Evolutionary conservation across 768 basidiomycete species (phyloP).

Genomic region (Hortiboletus flavorubellus): DNA sequence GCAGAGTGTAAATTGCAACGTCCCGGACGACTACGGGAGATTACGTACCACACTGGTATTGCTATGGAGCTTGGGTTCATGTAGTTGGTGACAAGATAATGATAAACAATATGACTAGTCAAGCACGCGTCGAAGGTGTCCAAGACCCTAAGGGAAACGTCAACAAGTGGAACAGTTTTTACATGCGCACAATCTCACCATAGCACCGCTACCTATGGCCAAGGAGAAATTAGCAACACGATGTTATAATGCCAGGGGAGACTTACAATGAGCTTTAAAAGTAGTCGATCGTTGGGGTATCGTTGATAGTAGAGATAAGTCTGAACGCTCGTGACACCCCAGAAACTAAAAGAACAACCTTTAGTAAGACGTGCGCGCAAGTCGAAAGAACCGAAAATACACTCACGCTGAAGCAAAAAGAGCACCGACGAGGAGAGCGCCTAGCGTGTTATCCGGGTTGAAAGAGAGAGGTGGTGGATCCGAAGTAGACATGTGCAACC

Average conservation of each 20-base stretch:
- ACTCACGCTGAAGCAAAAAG: conserved; percentile 52
- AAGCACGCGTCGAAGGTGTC: conserved; percentile 56
- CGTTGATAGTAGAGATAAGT: conserved; percentile 48
- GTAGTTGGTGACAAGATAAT: conserved; percentile 56
- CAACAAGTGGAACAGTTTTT: not conserved
- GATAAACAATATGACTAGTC: conserved; percentile 54
- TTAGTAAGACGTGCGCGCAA: not conserved
- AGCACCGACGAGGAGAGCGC: conserved; percentile 52
- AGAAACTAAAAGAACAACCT: conserved; percentile 38
- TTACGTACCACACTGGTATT: conserved; percentile 44
- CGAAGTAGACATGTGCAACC: conserved; percentile 10
- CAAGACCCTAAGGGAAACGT: conserved; percentile 30
- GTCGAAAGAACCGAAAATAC: not conserved
- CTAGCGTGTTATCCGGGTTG: conserved; percentile 45
- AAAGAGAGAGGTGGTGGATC: conserved; percentile 22
- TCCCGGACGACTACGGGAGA: too few species aligned
- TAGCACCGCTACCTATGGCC: conserved; percentile 27
- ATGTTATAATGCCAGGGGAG: not conserved
- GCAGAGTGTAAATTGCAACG: not conserved
- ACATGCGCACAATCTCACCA: conserved; percentile 5
- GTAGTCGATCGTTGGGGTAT: conserved; percentile 31
- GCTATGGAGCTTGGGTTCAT: conserved; percentile 43
- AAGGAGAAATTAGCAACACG: conserved; percentile 33
- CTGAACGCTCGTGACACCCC: conserved; percentile 55
- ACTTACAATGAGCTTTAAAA: conserved; percentile 40